Percentiles rank a stretch among this genome's conserved stretches.
phyloP scores from a whole-genome alignment of 805 yeast species.

The Blastobotrys muscicola region DNA sequence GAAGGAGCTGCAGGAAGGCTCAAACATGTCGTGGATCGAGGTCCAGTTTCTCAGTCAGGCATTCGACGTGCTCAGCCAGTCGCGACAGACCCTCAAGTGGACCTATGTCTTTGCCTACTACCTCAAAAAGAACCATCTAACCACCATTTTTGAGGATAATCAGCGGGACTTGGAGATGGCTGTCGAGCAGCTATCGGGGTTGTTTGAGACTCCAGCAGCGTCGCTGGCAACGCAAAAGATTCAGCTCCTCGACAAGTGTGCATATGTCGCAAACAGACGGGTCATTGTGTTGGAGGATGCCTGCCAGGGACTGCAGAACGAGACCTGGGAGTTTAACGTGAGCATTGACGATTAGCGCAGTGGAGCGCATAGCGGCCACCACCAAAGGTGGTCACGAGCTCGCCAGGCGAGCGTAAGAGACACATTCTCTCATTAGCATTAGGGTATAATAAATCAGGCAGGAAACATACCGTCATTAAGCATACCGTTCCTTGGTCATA shows the following conservation, averaged over 20 bases:
- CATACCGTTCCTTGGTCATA: too few species aligned
- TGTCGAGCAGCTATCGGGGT: slow-evolving; percentile 58
- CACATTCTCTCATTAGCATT: too few species aligned
- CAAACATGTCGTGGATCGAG: slow-evolving; percentile 74
- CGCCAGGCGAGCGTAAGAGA: too few species aligned
- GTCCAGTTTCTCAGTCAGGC: slow-evolving; percentile 75
- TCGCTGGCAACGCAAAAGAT: slow-evolving; percentile 30
- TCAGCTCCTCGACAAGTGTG: slow-evolving; percentile 35
- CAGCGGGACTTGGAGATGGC: slow-evolving; percentile 55
- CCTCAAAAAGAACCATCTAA: slow-evolving; percentile 43
- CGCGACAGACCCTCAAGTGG: slow-evolving; percentile 81
- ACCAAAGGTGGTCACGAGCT: too few species aligned
- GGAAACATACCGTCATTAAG: too few species aligned
- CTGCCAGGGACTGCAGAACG: slow-evolving; percentile 32
- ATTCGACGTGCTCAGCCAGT: slow-evolving; percentile 50
- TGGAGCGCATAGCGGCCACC: too few species aligned
- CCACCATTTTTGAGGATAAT: slow-evolving; percentile 58
- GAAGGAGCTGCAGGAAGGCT: slow-evolving; percentile 51
- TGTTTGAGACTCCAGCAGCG: slow-evolving; percentile 37
- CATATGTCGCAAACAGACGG: slow-evolving; percentile 35
- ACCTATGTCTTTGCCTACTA: slow-evolving; percentile 75
- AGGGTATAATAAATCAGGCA: too few species aligned
- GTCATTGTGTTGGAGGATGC: slow-evolving; percentile 37
- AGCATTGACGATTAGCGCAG: neutral
- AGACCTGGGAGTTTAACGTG: slow-evolving; percentile 26